Evolutionary conservation across 371 early-diverging fungal species (phyloP).

Genomic region (Mucor ambiguus): DNA sequence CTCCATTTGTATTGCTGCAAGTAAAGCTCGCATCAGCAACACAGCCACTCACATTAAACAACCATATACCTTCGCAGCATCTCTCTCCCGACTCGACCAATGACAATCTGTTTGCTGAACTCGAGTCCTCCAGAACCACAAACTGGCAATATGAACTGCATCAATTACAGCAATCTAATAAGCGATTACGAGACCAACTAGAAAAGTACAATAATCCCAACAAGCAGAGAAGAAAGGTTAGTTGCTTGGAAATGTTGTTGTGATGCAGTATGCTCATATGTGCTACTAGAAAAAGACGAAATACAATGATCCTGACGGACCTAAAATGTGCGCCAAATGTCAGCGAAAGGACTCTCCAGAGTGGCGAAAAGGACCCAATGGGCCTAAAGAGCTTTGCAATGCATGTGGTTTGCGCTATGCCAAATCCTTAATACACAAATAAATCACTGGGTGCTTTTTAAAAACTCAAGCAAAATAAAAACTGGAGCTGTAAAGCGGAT

Average conservation of each 20-base stretch:
- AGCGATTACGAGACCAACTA: conserved; percentile 34
- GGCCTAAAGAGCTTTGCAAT: conserved; percentile 83
- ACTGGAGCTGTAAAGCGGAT: too few relatives aligned
- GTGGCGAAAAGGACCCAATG: conserved; percentile 84
- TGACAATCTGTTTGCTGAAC: conserved; percentile 36
- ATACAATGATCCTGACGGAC: neutral
- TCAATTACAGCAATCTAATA: conserved; percentile 38
- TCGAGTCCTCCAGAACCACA: conserved; percentile 32
- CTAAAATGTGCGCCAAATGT: conserved; percentile 62
- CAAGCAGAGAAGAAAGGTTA: conserved; percentile 26
- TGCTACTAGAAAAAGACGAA: conserved; percentile 13
- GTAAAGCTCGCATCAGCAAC: neutral
- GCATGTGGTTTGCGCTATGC: conserved; percentile 78
- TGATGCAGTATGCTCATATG: neutral
- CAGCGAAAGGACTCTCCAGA: conserved; percentile 78
- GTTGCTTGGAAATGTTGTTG: neutral
- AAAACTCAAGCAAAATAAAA: too few relatives aligned
- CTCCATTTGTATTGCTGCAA: conserved; percentile 42
- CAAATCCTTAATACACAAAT: conserved; percentile 15
- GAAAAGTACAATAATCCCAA: conserved; percentile 24
- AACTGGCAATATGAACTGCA: conserved; percentile 49
- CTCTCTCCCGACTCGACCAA: neutral
- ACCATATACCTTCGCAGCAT: neutral
- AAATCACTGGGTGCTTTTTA: neutral
- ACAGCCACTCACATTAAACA: neutral